These are phyloP conservation scores for Mycena sp. DNA, from an alignment of 1,284 basidiomycete species.

Conservation along the genomic window DNA sequence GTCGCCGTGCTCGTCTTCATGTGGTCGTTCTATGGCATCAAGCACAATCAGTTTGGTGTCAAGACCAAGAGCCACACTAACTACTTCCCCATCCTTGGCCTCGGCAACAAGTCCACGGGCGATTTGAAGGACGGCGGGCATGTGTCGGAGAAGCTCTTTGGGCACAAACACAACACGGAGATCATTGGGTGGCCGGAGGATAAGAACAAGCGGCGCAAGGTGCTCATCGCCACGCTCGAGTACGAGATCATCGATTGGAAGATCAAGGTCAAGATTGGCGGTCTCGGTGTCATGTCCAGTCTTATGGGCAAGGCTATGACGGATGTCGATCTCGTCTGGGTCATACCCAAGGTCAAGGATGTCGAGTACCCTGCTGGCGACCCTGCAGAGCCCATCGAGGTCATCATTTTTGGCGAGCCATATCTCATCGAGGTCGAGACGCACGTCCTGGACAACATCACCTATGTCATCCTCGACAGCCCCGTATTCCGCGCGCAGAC, in stretches of 20 bases:
- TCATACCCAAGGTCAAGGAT: constrained; percentile 93
- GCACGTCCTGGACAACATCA: constrained; percentile 92
- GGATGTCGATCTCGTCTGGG: constrained; percentile 93
- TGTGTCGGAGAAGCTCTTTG: constrained; percentile 73
- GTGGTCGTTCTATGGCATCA: constrained; percentile 96
- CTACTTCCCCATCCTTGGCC: constrained; percentile 82
- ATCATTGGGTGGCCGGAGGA: constrained; percentile 94
- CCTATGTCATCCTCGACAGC: constrained; percentile 90
- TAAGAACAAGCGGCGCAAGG: constrained; percentile 87
- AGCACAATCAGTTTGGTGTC: constrained; percentile 90
- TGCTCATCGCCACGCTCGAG: constrained; percentile 90
- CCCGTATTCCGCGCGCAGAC: constrained; percentile 96
- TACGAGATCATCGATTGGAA: constrained; percentile 98
- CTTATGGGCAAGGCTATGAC: constrained; percentile 98
- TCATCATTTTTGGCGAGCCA: constrained; percentile 94
- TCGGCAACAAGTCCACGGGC: constrained; percentile 72
- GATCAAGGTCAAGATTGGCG: constrained; percentile 95
- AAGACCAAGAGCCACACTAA: constrained; percentile 75
- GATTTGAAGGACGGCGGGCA: constrained; percentile 65
- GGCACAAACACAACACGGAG: constrained; percentile 64
- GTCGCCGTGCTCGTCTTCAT: constrained; percentile 89
- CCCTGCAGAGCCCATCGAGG: constrained; percentile 90
- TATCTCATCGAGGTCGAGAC: constrained; percentile 95
- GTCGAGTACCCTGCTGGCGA: constrained; percentile 92
- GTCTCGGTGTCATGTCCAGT: constrained; percentile 95